Percentiles rank a stretch among this genome's conserved stretches.
phyloP scores from a whole-genome alignment of 2,329 filamentous ascomycete genomes.

The Ophiostoma quercus region DNA sequence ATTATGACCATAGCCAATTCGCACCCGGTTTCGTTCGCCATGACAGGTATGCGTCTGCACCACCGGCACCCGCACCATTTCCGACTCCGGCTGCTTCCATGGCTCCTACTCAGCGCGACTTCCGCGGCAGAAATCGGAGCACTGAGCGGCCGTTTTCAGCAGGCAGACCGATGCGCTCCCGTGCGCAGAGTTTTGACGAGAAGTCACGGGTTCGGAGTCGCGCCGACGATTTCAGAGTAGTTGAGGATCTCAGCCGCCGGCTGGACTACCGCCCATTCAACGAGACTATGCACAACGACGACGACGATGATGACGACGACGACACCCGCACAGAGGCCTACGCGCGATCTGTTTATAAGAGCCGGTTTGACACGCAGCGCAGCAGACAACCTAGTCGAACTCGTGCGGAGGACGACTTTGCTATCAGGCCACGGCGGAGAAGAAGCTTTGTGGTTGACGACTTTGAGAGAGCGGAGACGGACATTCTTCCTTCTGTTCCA shows the following conservation, averaged over 20 bases:
- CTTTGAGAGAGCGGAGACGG: constrained; percentile 42
- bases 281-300: constrained; percentile 32
- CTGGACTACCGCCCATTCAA: constrained; percentile 38
- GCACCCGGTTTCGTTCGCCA: constrained; percentile 35
- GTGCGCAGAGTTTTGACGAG: constrained; percentile 43
- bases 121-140: constrained; percentile 27
- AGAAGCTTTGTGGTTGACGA: constrained; percentile 56
- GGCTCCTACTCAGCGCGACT: constrained; percentile 23
- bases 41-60: constrained; percentile 35
- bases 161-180: constrained; percentile 27
- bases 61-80: constrained; percentile 32
- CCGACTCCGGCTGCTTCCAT: neutral
- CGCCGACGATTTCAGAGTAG: constrained; percentile 13
- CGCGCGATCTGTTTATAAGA: constrained; percentile 8
- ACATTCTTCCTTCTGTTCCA: constrained; percentile 36
- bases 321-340: constrained; percentile 10
- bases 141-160: constrained; percentile 23
- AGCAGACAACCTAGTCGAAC: constrained; percentile 36
- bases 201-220: constrained; percentile 43
- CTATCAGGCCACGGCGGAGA: constrained; percentile 29
- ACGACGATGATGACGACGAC: constrained; percentile 33
- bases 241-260: constrained; percentile 37
- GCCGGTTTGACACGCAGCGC: constrained; percentile 30
- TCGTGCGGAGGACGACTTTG: constrained; percentile 30
- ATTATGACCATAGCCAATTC: constrained; percentile 44